A percentile compares a stretch with the other conserved stretches of the same genome.
phyloP scores from a whole-genome alignment of 2,329 filamentous ascomycete species.

The Xylariaceae sp. region DNA sequence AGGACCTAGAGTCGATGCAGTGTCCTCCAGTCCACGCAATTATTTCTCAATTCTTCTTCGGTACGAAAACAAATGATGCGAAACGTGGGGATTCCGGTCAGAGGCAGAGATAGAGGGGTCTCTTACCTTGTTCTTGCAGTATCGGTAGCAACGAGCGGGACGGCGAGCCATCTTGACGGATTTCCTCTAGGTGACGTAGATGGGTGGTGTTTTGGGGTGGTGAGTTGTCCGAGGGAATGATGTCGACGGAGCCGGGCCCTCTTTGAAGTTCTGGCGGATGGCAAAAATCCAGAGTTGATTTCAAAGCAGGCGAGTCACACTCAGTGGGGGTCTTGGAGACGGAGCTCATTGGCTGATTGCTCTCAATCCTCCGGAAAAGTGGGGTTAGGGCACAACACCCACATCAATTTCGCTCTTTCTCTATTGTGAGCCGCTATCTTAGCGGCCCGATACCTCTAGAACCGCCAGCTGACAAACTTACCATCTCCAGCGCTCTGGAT shows the following conservation, averaged over 20 bases:
- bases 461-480: too few species aligned
- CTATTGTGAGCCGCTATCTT: too few species aligned
- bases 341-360: constrained; percentile 2
- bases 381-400: constrained; percentile 39
- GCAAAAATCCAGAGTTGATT: constrained; percentile 43
- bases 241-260: constrained; percentile 27
- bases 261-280: constrained; percentile 30
- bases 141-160: constrained; percentile 99
- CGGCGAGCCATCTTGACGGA: constrained; percentile 96
- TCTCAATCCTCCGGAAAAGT: constrained; percentile 18
- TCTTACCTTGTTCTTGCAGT: constrained; percentile 99
- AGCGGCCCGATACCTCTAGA: too few species aligned
- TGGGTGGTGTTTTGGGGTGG: constrained; percentile 30
- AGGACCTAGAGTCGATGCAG: too few species aligned
- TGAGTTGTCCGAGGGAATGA: constrained; percentile 33
- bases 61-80: too few species aligned
- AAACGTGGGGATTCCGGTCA: too few species aligned
- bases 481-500: too few species aligned
- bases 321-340: constrained; percentile 17
- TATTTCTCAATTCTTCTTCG: too few species aligned
- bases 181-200: constrained; percentile 43
- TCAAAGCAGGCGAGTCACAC: constrained; percentile 46
- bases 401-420: too few species aligned
- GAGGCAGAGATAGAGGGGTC: background rate
- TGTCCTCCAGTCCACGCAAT: too few species aligned